Conservation (phyloP, 495 filamentous ascomycete genomes). For the Aspergillus sclerotiicarbonarius region DNA sequence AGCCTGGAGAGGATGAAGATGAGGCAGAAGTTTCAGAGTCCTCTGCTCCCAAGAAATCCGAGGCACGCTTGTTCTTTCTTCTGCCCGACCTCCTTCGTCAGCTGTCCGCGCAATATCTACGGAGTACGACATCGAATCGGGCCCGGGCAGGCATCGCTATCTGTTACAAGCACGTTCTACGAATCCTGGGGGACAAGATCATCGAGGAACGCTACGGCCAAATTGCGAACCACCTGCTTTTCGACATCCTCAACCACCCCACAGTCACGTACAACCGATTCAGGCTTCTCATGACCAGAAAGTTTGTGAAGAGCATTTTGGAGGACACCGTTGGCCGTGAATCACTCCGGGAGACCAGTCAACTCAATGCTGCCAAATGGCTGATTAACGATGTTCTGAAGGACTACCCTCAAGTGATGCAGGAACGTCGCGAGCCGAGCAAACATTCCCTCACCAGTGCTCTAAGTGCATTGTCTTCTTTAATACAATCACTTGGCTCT, state of each 20-base stretch:
- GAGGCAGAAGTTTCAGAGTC: slow-evolving; percentile 71
- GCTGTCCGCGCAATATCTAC: slow-evolving; percentile 78
- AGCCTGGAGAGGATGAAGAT: slow-evolving; percentile 72
- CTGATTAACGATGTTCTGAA: slow-evolving; percentile 88
- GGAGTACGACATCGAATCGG: slow-evolving; percentile 75
- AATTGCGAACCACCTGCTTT: slow-evolving; percentile 77
- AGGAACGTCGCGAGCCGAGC: slow-evolving; percentile 84
- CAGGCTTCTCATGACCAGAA: slow-evolving; percentile 78
- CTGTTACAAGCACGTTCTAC: slow-evolving; percentile 80
- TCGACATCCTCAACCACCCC: slow-evolving; percentile 73
- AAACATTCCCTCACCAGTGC: slow-evolving; percentile 82
- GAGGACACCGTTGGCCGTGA: slow-evolving; percentile 79
- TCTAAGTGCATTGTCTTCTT: slow-evolving; percentile 73
- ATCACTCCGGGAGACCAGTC: slow-evolving; percentile 84
- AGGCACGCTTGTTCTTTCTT: slow-evolving; percentile 66
- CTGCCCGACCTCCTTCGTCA: slow-evolving; percentile 78
- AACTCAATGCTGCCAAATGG: slow-evolving; percentile 73
- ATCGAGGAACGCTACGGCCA: slow-evolving; percentile 76
- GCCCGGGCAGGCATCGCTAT: slow-evolving; percentile 79
- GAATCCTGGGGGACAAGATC: slow-evolving; percentile 67
- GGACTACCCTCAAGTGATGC: slow-evolving; percentile 90
- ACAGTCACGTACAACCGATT: slow-evolving; percentile 83
- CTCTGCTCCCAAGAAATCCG: slow-evolving; percentile 62
- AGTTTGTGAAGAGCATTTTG: slow-evolving; percentile 78
- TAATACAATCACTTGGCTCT: slow-evolving; percentile 79